phyloP scores from a whole-genome alignment of 192 early-diverging fungal species.

The Coemansia erecta region DNA sequence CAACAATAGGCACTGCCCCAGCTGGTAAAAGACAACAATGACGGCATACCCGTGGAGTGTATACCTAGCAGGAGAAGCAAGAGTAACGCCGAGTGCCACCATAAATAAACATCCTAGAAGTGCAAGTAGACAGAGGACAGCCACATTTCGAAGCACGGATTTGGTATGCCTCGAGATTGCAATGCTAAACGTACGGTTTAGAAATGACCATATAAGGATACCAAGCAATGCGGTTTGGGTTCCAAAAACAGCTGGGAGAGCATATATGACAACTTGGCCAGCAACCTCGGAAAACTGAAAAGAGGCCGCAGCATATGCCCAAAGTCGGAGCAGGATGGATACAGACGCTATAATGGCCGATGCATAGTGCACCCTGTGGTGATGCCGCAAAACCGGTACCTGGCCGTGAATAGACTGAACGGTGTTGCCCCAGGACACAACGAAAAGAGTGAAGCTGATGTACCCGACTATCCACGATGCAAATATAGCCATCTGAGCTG shows the following conservation, averaged over 20 bases:
- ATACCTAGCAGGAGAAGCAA: slow-evolving; percentile 15
- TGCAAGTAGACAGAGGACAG: slow-evolving; percentile 17
- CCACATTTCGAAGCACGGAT: slow-evolving; percentile 22
- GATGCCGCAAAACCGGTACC: neutral
- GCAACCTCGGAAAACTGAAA: slow-evolving; percentile 18
- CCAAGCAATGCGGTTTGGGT: slow-evolving; percentile 18
- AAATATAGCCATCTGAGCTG: slow-evolving; percentile 23
- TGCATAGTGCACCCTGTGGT: neutral
- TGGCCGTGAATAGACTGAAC: slow-evolving; percentile 22
- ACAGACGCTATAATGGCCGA: slow-evolving; percentile 18
- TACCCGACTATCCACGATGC: slow-evolving; percentile 42
- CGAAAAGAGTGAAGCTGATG: slow-evolving; percentile 29
- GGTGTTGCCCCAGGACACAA: slow-evolving; percentile 32
- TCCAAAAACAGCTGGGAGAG: slow-evolving; percentile 20
- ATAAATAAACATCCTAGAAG: slow-evolving; percentile 30
- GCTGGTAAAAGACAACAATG: slow-evolving; percentile 17
- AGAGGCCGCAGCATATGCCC: slow-evolving; percentile 39
- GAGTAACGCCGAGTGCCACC: slow-evolving; percentile 3
- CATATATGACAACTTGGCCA: slow-evolving; percentile 14
- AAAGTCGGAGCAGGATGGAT: slow-evolving; percentile 24
- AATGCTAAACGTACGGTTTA: slow-evolving; percentile 24
- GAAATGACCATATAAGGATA: slow-evolving; percentile 27
- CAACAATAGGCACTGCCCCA: slow-evolving; percentile 31
- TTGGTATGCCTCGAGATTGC: slow-evolving; percentile 39
- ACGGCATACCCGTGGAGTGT: slow-evolving; percentile 10